These are phyloP conservation scores for Delphinella strobiligena DNA, from an alignment of 2,329 filamentous ascomycete species.

Conservation along the genomic window DNA sequence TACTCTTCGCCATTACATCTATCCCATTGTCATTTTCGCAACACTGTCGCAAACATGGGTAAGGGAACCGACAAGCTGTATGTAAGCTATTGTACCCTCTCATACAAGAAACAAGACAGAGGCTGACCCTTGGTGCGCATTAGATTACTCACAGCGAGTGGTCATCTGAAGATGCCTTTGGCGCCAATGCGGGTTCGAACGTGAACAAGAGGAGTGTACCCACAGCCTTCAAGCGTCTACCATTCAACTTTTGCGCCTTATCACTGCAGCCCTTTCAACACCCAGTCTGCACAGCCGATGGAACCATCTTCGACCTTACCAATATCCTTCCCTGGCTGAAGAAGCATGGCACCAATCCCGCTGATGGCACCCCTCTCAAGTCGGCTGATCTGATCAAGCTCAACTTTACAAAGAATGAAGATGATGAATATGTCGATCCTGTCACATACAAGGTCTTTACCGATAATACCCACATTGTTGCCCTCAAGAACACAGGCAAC, in stretches of 20 bases:
- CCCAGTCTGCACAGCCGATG: slow-evolving; percentile 78
- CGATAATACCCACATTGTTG: slow-evolving; percentile 94
- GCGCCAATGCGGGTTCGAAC: slow-evolving; percentile 63
- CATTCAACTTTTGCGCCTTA: slow-evolving; percentile 96
- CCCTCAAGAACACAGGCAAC: slow-evolving; percentile 75
- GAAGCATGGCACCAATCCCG: slow-evolving; percentile 85
- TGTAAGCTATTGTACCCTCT: slow-evolving; percentile 18
- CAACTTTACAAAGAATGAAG: slow-evolving; percentile 83
- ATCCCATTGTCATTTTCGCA: no score
- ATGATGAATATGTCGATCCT: slow-evolving; percentile 85
- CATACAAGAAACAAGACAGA: slow-evolving; percentile 2
- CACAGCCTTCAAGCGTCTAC: slow-evolving; percentile 71
- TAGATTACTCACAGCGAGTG: slow-evolving; percentile 96
- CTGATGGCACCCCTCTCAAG: slow-evolving; percentile 67
- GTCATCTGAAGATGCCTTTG: slow-evolving; percentile 81
- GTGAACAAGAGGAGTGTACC: slow-evolving; percentile 43
- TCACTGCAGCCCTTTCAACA: slow-evolving; percentile 91
- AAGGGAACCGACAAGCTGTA: slow-evolving; percentile 27
- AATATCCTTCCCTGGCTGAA: slow-evolving; percentile 91
- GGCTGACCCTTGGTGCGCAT: slow-evolving; percentile 1
- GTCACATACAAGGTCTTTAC: slow-evolving; percentile 97
- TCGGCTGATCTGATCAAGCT: slow-evolving; percentile 79
- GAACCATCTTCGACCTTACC: slow-evolving; percentile 89
- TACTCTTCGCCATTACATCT: no score
- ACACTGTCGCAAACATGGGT: slow-evolving; percentile 4